These are phyloP conservation scores for Aspergillus sergii DNA, from an alignment of 2,329 filamentous ascomycete genomes.

Conservation along the genomic window DNA sequence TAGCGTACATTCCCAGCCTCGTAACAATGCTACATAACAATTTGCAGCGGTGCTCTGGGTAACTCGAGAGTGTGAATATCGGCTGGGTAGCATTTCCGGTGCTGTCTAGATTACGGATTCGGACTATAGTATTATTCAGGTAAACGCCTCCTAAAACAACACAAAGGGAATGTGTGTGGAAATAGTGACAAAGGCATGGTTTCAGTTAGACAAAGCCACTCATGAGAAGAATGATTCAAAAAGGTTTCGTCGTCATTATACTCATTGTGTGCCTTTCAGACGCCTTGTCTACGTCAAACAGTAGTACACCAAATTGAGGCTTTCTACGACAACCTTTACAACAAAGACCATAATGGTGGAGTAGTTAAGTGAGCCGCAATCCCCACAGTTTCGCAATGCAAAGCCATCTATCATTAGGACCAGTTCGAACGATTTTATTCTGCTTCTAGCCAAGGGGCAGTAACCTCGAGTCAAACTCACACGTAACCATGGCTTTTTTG, in stretches of 20 bases:
- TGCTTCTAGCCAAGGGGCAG: background rate
- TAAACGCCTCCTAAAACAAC: no score
- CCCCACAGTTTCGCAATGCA: background rate
- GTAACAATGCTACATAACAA: background rate
- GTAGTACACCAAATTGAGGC: background rate
- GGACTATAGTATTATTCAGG: no score
- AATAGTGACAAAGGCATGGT: background rate
- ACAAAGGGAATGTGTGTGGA: background rate
- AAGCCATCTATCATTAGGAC: background rate
- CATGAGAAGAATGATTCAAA: background rate
- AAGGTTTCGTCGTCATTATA: background rate
- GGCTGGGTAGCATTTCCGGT: no score
- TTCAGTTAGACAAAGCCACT: background rate
- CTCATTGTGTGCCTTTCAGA: background rate
- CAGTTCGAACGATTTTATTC: background rate
- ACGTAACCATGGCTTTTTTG: background rate
- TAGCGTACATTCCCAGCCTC: background rate
- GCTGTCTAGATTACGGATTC: background rate
- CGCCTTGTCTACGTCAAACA: background rate
- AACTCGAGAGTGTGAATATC: background rate
- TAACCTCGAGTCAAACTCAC: background rate
- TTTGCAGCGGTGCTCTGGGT: background rate
- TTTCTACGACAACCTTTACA: background rate
- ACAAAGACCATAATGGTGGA: background rate
- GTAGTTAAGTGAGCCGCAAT: background rate